These are phyloP conservation scores for Russula brevipes DNA, from an alignment of 768 basidiomycete species.

Conservation along the genomic window DNA sequence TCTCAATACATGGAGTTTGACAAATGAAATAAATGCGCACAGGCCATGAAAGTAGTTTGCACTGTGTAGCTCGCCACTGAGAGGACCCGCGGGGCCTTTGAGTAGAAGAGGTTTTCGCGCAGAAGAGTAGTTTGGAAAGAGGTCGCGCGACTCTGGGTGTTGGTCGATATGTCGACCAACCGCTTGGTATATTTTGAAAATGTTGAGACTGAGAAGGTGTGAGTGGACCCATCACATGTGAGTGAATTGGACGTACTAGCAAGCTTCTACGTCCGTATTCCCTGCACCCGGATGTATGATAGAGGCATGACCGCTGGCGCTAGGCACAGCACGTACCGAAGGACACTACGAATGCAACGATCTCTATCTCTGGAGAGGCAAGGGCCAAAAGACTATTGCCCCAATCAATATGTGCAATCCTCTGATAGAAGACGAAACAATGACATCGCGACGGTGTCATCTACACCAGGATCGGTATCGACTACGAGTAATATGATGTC, in stretches of 20 bases:
- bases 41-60: conserved; percentile 85
- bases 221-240: background rate
- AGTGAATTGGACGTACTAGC: conserved; percentile 44
- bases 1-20: conserved; percentile 6
- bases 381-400: conserved; percentile 61
- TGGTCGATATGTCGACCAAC: conserved; percentile 53
- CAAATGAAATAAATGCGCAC: conserved; percentile 34
- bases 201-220: conserved; percentile 48
- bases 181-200: conserved; percentile 69
- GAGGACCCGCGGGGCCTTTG: conserved; percentile 58
- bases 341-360: conserved; percentile 67
- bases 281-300: conserved; percentile 39
- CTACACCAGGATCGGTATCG: conserved; percentile 84
- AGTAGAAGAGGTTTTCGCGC: conserved; percentile 55
- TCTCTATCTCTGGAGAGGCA: conserved; percentile 77
- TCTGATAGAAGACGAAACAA: conserved; percentile 26
- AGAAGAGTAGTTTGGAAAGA: conserved; percentile 60
- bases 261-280: conserved; percentile 61
- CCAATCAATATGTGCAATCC: background rate
- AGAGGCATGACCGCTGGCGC: background rate
- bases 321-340: conserved; percentile 50
- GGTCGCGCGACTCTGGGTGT: conserved; percentile 46
- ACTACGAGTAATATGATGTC: conserved; percentile 39
- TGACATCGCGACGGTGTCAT: conserved; percentile 75
- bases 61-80: conserved; percentile 64